A percentile compares a stretch with the other conserved stretches of the same genome.
Evolutionary conservation across 768 basidiomycete species (phyloP).

Genomic region (Suillus occidentalis): DNA sequence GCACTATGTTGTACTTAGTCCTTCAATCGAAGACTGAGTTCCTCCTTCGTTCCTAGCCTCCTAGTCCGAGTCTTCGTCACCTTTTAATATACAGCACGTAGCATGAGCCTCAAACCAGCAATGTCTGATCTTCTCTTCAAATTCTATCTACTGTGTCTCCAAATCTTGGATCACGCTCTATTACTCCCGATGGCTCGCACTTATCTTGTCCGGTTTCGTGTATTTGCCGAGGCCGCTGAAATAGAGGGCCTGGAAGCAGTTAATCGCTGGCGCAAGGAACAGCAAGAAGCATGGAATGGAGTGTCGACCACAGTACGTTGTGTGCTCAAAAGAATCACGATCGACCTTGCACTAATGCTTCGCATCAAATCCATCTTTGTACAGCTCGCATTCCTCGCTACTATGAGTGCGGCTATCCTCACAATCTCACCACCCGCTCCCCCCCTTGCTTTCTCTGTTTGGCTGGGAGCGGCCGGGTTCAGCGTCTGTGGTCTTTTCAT

Average conservation of each 20-base stretch:
- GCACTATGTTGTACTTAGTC: too few species aligned
- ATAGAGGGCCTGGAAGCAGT: neutral
- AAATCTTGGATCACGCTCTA: neutral
- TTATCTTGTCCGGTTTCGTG: neutral
- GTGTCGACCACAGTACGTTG: neutral
- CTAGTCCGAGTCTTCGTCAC: too few species aligned
- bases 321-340: neutral
- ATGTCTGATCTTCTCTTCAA: neutral
- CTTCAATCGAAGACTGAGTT: too few species aligned
- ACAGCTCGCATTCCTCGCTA: neutral
- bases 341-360: neutral
- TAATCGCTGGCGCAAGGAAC: neutral
- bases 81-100: too few species aligned
- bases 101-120: neutral
- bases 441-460: constrained; percentile 1
- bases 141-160: neutral
- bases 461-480: neutral
- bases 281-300: constrained; percentile 1
- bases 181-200: neutral
- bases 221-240: neutral
- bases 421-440: constrained; percentile 1
- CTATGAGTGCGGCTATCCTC: constrained; percentile 1
- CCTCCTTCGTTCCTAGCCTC: too few species aligned
- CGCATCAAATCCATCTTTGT: neutral
- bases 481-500: constrained; percentile 1